Evolutionary conservation across 768 basidiomycete genomes (phyloP).

Genomic region (Suillus paluster): DNA sequence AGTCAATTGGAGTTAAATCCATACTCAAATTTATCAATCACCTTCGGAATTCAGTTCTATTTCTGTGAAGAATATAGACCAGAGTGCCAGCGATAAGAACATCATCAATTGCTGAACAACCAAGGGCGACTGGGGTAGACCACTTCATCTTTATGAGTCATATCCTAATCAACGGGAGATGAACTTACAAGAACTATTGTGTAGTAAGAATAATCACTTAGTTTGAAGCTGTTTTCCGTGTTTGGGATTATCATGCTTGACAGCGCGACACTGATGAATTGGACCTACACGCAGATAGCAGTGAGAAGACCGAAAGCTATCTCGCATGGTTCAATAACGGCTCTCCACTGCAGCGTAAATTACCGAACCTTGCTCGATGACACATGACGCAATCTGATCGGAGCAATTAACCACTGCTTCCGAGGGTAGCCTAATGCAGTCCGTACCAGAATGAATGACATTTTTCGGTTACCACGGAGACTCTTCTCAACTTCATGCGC

Average conservation of each 20-base stretch:
- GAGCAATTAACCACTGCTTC: not conserved
- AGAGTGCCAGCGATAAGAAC: slow-evolving; percentile 27
- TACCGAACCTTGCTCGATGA: not conserved
- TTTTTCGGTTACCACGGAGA: not conserved
- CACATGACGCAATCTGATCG: not conserved
- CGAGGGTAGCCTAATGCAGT: not conserved
- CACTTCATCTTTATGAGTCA: slow-evolving; percentile 18
- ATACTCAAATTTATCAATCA: slow-evolving; percentile 4
- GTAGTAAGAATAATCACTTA: not conserved
- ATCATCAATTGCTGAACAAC: slow-evolving; percentile 24
- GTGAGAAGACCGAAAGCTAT: slow-evolving; percentile 1
- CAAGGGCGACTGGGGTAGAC: slow-evolving; percentile 26
- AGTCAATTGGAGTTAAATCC: too few species aligned
- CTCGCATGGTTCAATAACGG: not conserved
- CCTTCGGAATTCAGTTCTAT: slow-evolving; percentile 16
- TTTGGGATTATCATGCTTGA: too few species aligned
- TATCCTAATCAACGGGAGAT: not conserved
- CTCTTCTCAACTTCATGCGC: not conserved
- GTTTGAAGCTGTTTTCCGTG: not conserved
- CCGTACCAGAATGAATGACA: slow-evolving; percentile 5
- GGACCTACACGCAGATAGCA: not conserved
- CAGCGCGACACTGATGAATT: not conserved
- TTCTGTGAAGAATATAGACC: slow-evolving; percentile 15
- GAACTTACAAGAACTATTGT: not conserved
- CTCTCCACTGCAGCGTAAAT: not conserved